Evolutionary conservation across 2,329 filamentous ascomycete genomes (phyloP).

Genomic region (Fusarium sp.): DNA sequence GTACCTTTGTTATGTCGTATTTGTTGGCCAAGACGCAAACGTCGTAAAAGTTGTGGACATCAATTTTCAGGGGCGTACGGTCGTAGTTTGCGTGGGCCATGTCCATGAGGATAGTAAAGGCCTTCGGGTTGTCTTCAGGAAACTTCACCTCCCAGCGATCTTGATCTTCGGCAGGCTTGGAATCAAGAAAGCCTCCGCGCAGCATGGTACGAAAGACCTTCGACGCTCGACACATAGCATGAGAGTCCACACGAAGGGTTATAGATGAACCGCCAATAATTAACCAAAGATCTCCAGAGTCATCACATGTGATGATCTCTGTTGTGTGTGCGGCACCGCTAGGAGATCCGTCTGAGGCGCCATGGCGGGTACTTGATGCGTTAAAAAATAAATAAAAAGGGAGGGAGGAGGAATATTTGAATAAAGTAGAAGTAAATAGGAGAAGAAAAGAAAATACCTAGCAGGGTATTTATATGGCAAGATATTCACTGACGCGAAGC

Average conservation of each 20-base stretch:
- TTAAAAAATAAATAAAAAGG: no score
- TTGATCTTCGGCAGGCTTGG: background rate
- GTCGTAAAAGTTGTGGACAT: background rate
- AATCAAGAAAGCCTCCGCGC: background rate
- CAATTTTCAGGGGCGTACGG: background rate
- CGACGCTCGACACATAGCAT: background rate
- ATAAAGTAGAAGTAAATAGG: no score
- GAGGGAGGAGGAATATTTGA: no score
- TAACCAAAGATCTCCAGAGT: background rate
- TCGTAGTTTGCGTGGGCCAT: background rate
- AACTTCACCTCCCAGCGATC: background rate
- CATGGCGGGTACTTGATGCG: no score
- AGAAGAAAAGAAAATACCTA: no score
- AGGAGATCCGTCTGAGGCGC: no score
- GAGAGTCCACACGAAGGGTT: background rate
- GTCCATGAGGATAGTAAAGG: background rate
- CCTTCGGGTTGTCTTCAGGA: background rate
- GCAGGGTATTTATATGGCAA: no score
- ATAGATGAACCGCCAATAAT: no score
- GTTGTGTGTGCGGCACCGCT: no score
- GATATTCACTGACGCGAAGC: no score
- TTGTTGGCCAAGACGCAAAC: constrained; percentile 2
- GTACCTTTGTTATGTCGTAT: background rate
- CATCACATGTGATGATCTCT: background rate
- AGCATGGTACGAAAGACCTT: background rate